Evolutionary conservation across 2,329 filamentous ascomycete species (phyloP), one percentile per base, ranked within the genome.

Genomic region (Fonsecaea multimorphosa): DNA sequence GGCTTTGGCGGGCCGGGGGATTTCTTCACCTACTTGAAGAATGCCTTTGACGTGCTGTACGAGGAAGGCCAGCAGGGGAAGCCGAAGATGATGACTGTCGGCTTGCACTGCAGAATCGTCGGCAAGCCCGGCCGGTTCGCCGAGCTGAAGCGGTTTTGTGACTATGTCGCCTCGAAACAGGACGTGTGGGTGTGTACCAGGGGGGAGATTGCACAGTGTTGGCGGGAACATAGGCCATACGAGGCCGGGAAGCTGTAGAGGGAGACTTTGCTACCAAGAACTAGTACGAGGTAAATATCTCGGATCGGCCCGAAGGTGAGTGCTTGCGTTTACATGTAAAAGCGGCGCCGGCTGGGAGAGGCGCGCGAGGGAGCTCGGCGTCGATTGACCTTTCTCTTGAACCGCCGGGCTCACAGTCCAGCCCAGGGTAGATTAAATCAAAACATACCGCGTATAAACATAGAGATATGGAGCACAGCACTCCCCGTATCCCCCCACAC

Each of bases 31-130:
- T 44, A 44, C 38, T 9, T 44, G n/a, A 44, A 44, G 16, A 44
- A 44, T 19, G 81, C 83, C 0, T 85, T 86, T 57, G 84, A 86
- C 70, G 80, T 83, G 22, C 71, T 86, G 34, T 85, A 85, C 63
- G 81, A 82, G 38, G 83, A 85, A 66, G 83, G 83, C 0, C 72
- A 78, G 61, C 77, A 77, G 11, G 83, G 83, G 0, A 73, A 73
- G 68, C 82, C 82, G 5, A 84, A 84, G 75, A 86, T 86, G 84
- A 86, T 86, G 84, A 86, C 84, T 0, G 79, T 86, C 24, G 83
- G 81, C 0, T 71, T 86, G 29, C 84, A 85, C 71, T 85, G 82
- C 67, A 78, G 83, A 5, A 83, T 84, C 60, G 80, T 83, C 34
- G 84, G 84, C 0, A 79, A 82, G 36, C 84, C 84, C 0, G 84